Base-by-base conservation (phyloP, 306 rosid species). In the Vachellia pachyceras region DNA sequence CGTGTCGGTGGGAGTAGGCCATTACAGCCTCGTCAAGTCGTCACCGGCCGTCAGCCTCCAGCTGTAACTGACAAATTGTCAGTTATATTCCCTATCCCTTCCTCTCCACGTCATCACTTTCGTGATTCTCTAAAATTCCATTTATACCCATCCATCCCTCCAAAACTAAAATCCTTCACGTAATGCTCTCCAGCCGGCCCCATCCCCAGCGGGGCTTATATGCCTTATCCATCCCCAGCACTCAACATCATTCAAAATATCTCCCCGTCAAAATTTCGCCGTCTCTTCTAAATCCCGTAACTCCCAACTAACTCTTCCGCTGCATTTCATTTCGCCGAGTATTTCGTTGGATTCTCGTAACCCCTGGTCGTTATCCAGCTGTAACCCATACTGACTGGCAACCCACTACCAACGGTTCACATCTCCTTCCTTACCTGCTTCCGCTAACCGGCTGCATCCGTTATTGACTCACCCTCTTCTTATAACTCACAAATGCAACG, bases 121-220 rank as follows among this genome's bases (percentile, higher is more conserved):
- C 80, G 69, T 76, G 69, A 54, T 7, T 67, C 71, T 46, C 41
- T 57, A 74, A 39, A 66, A 66, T 36, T 36, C 71, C 46, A 36
- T 65, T 37, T 17, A 20, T 68, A 10, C 45, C 73, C 41, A 36
- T 67, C 72, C 18, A 5, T 64, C 5, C 7, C 63, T n/a, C 18
- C 41, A 40, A 15, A 73, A 69, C 77, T 45, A 75, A 63, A 66
- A 46, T 45, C 33, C 54, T n/a, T n/a, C 46, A 71, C 81, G 86
- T 57, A 81, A 85, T 89, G 86, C 83, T 69, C 68, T 80, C 84
- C 85, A 83, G 85, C 89, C 85, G 89, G 89, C 87, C 79, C 76
- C 49, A 67, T 78, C n/a, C n/a, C 82, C 69, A 85, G 78, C 89
- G 83, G 81, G 83, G 78, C 89, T 80, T 85, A 80, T 88, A n/a